Percentiles rank a stretch among this genome's conserved stretches.
Conservation (phyloP, 2,329 filamentous ascomycete genomes). For the Nemania abortiva region DNA sequence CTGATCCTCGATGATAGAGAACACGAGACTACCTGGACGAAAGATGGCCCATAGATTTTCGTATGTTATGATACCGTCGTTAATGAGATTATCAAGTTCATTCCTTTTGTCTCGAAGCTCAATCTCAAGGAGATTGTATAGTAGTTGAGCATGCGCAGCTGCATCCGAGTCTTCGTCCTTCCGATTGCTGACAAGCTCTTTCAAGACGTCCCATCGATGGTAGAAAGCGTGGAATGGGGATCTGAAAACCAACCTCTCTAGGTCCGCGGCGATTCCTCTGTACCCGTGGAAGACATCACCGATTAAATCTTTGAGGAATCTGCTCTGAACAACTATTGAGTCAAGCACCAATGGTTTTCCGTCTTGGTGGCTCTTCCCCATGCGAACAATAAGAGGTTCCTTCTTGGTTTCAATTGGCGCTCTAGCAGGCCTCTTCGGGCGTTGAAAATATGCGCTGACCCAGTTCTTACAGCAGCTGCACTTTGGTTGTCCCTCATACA, state of each 20-base stretch:
- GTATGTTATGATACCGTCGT: not conserved
- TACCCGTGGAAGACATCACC: not conserved
- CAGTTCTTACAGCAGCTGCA: constrained; percentile 8
- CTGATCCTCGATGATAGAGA: not conserved
- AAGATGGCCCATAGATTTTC: not conserved
- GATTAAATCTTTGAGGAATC: not conserved
- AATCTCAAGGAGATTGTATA: not conserved
- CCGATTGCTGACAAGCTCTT: not conserved
- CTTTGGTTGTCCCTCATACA: constrained; percentile 1
- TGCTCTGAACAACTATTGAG: constrained; percentile 1
- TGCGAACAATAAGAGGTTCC: not conserved
- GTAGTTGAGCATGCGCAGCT: not conserved
- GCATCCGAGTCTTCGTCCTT: not conserved
- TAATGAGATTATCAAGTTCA: not conserved
- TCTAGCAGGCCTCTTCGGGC: not conserved
- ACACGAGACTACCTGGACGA: not conserved
- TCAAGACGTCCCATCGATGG: not conserved
- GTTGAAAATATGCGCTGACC: not conserved
- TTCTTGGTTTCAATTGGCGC: not conserved
- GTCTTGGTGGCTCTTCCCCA: not conserved
- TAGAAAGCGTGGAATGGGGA: not conserved
- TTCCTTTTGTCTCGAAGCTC: not conserved
- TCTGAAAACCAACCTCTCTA: not conserved
- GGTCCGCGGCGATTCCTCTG: not conserved
- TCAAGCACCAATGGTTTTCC: not conserved